A percentile compares a stretch with the other conserved stretches of the same genome.
phyloP scores from a whole-genome alignment of 805 yeast genomes.

The Lachancea waltii region DNA sequence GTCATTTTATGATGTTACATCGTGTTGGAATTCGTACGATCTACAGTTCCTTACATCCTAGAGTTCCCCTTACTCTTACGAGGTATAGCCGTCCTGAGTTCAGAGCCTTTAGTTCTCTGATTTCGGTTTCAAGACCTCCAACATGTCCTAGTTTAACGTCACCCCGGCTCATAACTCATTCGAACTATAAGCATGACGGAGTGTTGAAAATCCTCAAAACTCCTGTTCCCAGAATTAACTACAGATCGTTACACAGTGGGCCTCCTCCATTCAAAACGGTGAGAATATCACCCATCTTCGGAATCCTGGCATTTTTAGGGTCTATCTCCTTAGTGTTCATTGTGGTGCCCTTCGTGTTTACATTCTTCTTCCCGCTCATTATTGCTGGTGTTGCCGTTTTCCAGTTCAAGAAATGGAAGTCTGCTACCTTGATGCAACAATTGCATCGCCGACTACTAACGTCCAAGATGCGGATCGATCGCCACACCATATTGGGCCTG shows the following conservation, averaged over 20 bases:
- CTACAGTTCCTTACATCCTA: neutral
- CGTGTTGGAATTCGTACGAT: neutral
- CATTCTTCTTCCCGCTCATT: constrained; percentile 21
- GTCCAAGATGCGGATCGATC: constrained; percentile 13
- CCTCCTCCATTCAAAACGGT: constrained; percentile 9
- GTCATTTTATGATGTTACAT: neutral
- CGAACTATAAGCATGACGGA: too few relatives aligned
- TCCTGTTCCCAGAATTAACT: too few relatives aligned
- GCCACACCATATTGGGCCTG: constrained; percentile 6
- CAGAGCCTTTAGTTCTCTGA: too few relatives aligned
- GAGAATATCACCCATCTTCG: constrained; percentile 11
- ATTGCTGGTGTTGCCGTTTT: constrained; percentile 16
- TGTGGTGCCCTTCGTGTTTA: constrained; percentile 16
- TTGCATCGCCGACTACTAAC: constrained; percentile 14
- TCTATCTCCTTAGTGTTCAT: constrained; percentile 11
- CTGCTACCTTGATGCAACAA: constrained; percentile 12
- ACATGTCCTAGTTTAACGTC: too few relatives aligned
- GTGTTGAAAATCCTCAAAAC: too few relatives aligned
- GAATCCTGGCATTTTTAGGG: constrained; percentile 15
- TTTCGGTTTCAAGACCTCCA: too few relatives aligned
- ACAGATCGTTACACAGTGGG: too few relatives aligned
- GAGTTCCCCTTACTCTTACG: too few relatives aligned
- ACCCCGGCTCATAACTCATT: too few relatives aligned
- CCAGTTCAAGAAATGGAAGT: constrained; percentile 25
- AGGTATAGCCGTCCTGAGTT: too few relatives aligned